A percentile compares a stretch with the other conserved stretches of the same genome.
Conservation (phyloP, 768 basidiomycete genomes). For the Russula lepida region DNA sequence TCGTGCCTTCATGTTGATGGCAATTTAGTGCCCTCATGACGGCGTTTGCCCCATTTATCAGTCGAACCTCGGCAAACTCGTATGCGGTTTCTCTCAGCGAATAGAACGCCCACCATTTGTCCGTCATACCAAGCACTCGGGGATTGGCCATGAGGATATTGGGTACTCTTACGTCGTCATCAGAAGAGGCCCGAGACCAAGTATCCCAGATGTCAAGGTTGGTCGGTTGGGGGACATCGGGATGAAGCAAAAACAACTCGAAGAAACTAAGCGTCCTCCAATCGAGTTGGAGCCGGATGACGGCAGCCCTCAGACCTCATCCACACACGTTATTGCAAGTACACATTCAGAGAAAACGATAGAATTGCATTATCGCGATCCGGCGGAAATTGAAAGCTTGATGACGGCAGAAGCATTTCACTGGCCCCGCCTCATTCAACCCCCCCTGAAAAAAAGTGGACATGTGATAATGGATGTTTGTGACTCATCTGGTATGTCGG, state of each 20-base stretch:
- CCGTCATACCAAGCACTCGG: constrained; percentile 80
- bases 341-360: background rate
- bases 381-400: constrained; percentile 39
- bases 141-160: constrained; percentile 76
- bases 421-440: constrained; percentile 88
- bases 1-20: constrained; percentile 1
- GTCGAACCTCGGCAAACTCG: constrained; percentile 42
- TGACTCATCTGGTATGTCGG: constrained; percentile 57
- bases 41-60: constrained; percentile 67
- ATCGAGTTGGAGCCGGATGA: constrained; percentile 24
- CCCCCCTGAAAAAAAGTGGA: constrained; percentile 87
- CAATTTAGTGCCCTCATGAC: constrained; percentile 82
- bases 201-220: constrained; percentile 27
- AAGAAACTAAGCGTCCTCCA: constrained; percentile 18
- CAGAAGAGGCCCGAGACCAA: constrained; percentile 66
- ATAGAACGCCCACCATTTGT: constrained; percentile 81
- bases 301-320: background rate
- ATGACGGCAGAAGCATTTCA: constrained; percentile 68
- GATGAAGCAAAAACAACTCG: constrained; percentile 34
- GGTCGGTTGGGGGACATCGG: constrained; percentile 52
- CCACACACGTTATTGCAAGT: background rate
- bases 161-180: constrained; percentile 89
- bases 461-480: constrained; percentile 91
- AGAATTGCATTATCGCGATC: constrained; percentile 6
- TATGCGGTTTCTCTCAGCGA: constrained; percentile 83